Percentiles rank a stretch among this genome's conserved stretches.
Conservation (phyloP, 768 basidiomycete genomes). For the Pulveroboletus sp. region DNA sequence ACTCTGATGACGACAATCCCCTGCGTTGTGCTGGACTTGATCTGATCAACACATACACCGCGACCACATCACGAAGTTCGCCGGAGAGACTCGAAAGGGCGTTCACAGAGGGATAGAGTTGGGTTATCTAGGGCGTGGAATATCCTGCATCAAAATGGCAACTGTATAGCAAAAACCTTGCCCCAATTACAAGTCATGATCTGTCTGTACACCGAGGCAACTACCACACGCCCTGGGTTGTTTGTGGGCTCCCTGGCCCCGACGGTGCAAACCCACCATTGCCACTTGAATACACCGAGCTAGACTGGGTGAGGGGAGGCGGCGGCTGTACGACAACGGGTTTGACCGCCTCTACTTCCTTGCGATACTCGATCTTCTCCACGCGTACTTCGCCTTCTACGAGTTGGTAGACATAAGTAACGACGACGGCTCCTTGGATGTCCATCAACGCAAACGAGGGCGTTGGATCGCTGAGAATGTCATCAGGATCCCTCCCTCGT, state of each 20-base stretch:
- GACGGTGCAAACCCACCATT: slow-evolving; percentile 16
- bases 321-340: slow-evolving; percentile 19
- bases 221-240: slow-evolving; percentile 28
- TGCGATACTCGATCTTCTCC: slow-evolving; percentile 84
- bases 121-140: background rate
- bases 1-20: no score
- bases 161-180: background rate
- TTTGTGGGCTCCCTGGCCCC: slow-evolving; percentile 24
- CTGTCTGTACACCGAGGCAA: background rate
- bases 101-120: background rate
- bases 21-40: background rate
- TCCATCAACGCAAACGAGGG: slow-evolving; percentile 98
- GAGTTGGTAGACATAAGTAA: slow-evolving; percentile 95
- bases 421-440: slow-evolving; percentile 93
- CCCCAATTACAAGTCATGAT: background rate
- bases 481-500: background rate
- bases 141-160: background rate
- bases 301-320: slow-evolving; percentile 27
- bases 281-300: slow-evolving; percentile 29
- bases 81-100: background rate
- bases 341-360: slow-evolving; percentile 45
- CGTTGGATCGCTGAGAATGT: slow-evolving; percentile 60
- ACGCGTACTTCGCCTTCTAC: slow-evolving; percentile 92
- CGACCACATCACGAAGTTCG: background rate
- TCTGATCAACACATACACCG: background rate